phyloP scores from a whole-genome alignment of 805 yeast species.

The Wickerhamomyces alni region DNA sequence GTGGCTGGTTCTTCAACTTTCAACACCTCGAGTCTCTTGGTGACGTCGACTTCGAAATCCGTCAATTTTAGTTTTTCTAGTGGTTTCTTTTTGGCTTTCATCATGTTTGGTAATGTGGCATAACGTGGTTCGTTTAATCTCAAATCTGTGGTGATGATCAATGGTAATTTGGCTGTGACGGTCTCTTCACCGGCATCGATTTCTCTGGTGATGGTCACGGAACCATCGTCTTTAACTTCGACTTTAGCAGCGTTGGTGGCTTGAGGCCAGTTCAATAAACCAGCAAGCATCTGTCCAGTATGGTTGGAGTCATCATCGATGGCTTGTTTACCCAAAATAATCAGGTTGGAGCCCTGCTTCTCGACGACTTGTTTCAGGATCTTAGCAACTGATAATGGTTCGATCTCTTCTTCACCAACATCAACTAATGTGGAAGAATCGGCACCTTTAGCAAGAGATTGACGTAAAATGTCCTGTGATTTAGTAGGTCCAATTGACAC shows the following conservation, averaged over 20 bases:
- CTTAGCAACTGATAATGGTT: constrained; percentile 89
- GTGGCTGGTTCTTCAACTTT: constrained; percentile 82
- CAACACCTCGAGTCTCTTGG: constrained; percentile 59
- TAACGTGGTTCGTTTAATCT: constrained; percentile 94
- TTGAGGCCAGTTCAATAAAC: constrained; percentile 91
- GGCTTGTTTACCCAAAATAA: constrained; percentile 92
- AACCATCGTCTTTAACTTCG: constrained; percentile 44
- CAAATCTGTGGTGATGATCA: constrained; percentile 87
- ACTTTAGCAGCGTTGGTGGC: constrained; percentile 93
- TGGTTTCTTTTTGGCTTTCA: constrained; percentile 98
- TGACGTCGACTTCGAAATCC: constrained; percentile 67
- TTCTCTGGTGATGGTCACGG: constrained; percentile 76
- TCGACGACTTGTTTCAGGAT: constrained; percentile 69
- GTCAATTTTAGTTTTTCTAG: constrained; percentile 56
- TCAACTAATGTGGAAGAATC: constrained; percentile 82
- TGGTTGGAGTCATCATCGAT: constrained; percentile 94
- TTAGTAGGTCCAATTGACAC: constrained; percentile 87
- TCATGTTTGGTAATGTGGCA: constrained; percentile 91
- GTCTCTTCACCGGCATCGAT: constrained; percentile 94
- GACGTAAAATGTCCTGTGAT: constrained; percentile 81
- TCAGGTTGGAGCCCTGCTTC: constrained; percentile 65
- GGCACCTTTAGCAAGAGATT: constrained; percentile 92
- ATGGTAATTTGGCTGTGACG: constrained; percentile 69
- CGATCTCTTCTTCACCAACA: constrained; percentile 65
- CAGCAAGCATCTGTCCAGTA: constrained; percentile 96